A percentile compares a stretch with the other conserved stretches of the same genome.
These are phyloP conservation scores for Debaryomyces hansenii DNA, from an alignment of 805 yeast genomes.

Conservation along the genomic window DNA sequence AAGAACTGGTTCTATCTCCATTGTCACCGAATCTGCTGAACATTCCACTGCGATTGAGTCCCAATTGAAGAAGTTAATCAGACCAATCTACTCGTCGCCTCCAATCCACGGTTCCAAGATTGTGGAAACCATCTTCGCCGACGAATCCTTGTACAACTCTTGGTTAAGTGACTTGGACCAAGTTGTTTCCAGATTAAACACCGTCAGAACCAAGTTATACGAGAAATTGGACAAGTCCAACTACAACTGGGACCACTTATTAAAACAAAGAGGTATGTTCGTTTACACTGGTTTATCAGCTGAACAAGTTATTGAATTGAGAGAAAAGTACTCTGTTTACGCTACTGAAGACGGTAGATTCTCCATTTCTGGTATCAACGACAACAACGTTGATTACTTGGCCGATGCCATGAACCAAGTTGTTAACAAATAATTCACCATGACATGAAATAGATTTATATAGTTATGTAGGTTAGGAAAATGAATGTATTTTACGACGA, in stretches of 20 bases:
- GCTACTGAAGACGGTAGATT: conserved; percentile 90
- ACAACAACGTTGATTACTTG: conserved; percentile 72
- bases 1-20: conserved; percentile 75
- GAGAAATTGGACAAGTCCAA: conserved; percentile 60
- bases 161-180: conserved; percentile 81
- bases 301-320: conserved; percentile 70
- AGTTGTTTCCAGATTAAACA: conserved; percentile 77
- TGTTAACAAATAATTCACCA: conserved; percentile 21
- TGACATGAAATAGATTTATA: too few species aligned
- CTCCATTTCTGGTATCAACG: conserved; percentile 86
- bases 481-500: too few species aligned
- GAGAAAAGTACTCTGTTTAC: conserved; percentile 73
- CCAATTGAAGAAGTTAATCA: conserved; percentile 77
- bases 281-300: conserved; percentile 80
- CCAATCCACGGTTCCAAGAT: conserved; percentile 93
- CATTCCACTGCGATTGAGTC: conserved; percentile 61
- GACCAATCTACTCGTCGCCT: conserved; percentile 91
- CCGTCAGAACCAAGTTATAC: conserved; percentile 66
- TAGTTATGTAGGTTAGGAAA: too few species aligned
- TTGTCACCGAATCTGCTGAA: conserved; percentile 56
- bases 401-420: conserved; percentile 62
- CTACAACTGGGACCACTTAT: conserved; percentile 82
- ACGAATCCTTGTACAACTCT: conserved; percentile 56
- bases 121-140: conserved; percentile 72
- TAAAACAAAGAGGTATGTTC: conserved; percentile 95